These are phyloP conservation scores for Phytophthora hybrid DNA, from an alignment of 352 stramenopile genomes.

Conservation along the genomic window DNA sequence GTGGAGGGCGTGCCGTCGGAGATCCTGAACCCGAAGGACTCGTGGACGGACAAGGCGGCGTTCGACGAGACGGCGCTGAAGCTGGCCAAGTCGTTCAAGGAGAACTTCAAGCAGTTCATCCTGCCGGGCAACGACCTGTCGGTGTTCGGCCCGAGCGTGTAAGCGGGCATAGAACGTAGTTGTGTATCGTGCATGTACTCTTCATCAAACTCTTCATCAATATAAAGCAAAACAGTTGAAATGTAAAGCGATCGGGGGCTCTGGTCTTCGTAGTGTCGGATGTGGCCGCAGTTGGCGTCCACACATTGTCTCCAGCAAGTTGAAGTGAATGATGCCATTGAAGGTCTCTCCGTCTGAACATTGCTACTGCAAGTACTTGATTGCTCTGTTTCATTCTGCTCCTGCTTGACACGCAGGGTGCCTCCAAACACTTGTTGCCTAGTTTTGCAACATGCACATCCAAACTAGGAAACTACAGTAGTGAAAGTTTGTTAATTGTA, in stretches of 20 bases:
- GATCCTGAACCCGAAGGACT: constrained; percentile 79
- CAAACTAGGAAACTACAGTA: constrained; percentile 12
- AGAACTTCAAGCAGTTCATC: constrained; percentile 91
- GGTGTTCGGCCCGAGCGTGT: constrained; percentile 65
- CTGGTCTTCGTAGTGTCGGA: too few relatives aligned
- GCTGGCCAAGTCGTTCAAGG: constrained; percentile 78
- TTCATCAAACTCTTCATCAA: constrained; percentile 24
- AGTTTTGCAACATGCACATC: neutral
- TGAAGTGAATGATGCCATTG: neutral
- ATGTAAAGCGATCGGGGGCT: too few relatives aligned
- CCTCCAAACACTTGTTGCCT: constrained; percentile 6
- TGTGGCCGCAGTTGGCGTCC: too few relatives aligned
- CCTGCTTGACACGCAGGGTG: constrained; percentile 18
- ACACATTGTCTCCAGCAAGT: neutral
- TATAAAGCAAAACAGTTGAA: constrained; percentile 19
- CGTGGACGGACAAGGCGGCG: constrained; percentile 82
- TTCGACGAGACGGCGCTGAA: constrained; percentile 82
- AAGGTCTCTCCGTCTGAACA: constrained; percentile 2
- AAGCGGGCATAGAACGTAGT: constrained; percentile 10
- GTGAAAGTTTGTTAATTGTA: too few relatives aligned
- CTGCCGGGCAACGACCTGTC: constrained; percentile 78
- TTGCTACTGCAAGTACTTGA: neutral
- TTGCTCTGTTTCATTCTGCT: constrained; percentile 6
- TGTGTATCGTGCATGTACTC: constrained; percentile 29
- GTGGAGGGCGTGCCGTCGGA: constrained; percentile 76